Conservation (phyloP, 1,139 yeast species). For the Taiozyma sp. region DNA sequence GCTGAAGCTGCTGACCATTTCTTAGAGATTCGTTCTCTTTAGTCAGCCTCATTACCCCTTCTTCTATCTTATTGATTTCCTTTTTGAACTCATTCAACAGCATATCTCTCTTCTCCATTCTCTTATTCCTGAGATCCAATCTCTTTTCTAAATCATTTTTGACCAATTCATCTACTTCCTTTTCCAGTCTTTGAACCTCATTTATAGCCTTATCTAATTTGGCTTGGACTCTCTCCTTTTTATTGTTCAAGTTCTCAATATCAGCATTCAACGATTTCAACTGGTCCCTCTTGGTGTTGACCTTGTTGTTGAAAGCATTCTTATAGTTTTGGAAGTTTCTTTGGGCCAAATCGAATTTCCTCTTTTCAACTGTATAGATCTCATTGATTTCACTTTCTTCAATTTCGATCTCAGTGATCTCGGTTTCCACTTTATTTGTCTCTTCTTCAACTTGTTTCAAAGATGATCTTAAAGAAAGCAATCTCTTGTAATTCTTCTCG, state of each 20-base stretch:
- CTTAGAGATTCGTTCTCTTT: constrained; percentile 6
- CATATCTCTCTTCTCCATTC: constrained; percentile 25
- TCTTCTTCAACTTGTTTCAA: constrained; percentile 39
- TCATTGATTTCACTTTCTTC: constrained; percentile 35
- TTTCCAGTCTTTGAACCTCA: constrained; percentile 25
- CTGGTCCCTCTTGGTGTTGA: constrained; percentile 21
- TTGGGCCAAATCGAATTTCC: constrained; percentile 33
- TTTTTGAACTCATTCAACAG: constrained; percentile 22
- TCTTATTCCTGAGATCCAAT: constrained; percentile 23
- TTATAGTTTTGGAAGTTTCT: constrained; percentile 33
- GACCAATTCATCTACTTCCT: constrained; percentile 30
- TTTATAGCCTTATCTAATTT: constrained; percentile 28
- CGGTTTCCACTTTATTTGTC: constrained; percentile 33
- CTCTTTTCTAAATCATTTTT: constrained; percentile 27
- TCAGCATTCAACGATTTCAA: constrained; percentile 29
- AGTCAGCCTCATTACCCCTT: constrained; percentile 9
- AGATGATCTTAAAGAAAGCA: constrained; percentile 36
- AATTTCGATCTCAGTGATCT: constrained; percentile 27
- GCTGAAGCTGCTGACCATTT: constrained; percentile 4
- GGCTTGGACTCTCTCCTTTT: constrained; percentile 31
- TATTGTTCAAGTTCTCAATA: constrained; percentile 27
- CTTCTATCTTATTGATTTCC: constrained; percentile 23
- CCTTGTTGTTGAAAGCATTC: constrained; percentile 24
- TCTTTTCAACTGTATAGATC: constrained; percentile 34
- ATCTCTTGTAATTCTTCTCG: constrained; percentile 40